Conservation (phyloP, 2,329 filamentous ascomycete genomes). For the Diplodia intermedia region DNA sequence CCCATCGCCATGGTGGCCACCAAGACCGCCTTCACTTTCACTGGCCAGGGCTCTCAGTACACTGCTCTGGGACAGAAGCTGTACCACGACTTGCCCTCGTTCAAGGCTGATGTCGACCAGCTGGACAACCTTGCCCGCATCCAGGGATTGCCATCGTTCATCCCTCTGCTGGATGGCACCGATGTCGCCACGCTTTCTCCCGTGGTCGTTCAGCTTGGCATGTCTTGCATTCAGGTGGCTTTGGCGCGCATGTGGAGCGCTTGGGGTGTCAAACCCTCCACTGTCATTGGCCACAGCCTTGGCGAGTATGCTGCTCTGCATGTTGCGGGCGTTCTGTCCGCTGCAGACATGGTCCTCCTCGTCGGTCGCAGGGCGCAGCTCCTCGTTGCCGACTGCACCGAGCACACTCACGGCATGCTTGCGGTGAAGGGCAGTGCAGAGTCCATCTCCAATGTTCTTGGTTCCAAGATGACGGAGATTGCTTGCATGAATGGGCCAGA, state of each 20-base stretch:
- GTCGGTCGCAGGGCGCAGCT: slow-evolving; percentile 73
- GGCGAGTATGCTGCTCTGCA: slow-evolving; percentile 78
- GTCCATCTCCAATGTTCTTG: slow-evolving; percentile 60
- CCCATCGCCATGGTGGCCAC: slow-evolving; percentile 61
- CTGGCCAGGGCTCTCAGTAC: slow-evolving; percentile 61
- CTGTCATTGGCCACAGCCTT: slow-evolving; percentile 65
- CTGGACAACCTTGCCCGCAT: slow-evolving; percentile 56
- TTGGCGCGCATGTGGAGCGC: slow-evolving; percentile 61
- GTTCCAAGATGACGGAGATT: slow-evolving; percentile 59
- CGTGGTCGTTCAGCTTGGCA: slow-evolving; percentile 60
- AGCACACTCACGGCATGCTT: slow-evolving; percentile 71
- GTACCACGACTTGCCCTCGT: slow-evolving; percentile 56
- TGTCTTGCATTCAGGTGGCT: slow-evolving; percentile 61
- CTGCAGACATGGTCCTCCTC: slow-evolving; percentile 73
- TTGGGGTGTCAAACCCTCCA: slow-evolving; percentile 61
- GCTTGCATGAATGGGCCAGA: slow-evolving; percentile 79
- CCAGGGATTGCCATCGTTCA: slow-evolving; percentile 57
- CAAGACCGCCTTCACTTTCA: slow-evolving; percentile 60
- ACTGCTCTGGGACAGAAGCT: slow-evolving; percentile 58
- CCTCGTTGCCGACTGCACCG: slow-evolving; percentile 68
- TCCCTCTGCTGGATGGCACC: slow-evolving; percentile 57
- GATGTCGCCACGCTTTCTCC: slow-evolving; percentile 59
- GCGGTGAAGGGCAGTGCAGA: slow-evolving; percentile 62
- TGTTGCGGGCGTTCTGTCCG: slow-evolving; percentile 73
- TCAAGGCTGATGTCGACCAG: slow-evolving; percentile 58